Evolutionary conservation across 2,329 filamentous ascomycete species (phyloP), one percentile per base, ranked within the genome.

Genomic region (Phoma sp.): DNA sequence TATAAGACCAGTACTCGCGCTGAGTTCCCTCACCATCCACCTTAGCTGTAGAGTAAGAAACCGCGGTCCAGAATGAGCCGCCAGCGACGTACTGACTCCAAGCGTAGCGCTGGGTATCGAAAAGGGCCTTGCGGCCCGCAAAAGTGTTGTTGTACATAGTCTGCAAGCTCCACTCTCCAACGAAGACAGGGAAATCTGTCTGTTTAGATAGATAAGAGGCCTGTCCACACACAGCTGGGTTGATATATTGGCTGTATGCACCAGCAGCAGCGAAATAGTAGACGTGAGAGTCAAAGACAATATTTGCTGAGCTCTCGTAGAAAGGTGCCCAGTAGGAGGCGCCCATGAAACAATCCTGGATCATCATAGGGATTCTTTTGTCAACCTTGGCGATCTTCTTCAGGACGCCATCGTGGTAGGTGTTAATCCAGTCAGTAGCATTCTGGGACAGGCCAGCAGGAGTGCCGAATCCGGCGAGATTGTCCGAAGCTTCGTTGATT

Each of bases 401-500:
- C 18, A 59, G 18, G 2, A 66, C 62, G n/a, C 38, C 54, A 2
- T 41, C 41, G 38, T 73, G 64, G 63, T 75, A 76, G 5, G 61
- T 69, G 37, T 62, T 57, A 9, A 73, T 59, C 68, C 69, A 75
- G 38, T 62, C 60, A 5, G 67, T 60, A 27, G 65, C 69, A 25
- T 58, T 62, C 13, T 54, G 53, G 3, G 70, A 65, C 2, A 76
- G 62, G 13, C 63, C 68, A 2, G 64, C 65, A 2, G 68, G 55
- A 1, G 66, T 68, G 23, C 62, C 72, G 45, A 75, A 74, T 29
- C 50, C 61, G 9, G 59, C 46, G 23, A 74, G 43, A 29, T 53
- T 73, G 62, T 76, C 74, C 10, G 61, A 63, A 1, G 73, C 60
- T 45, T 77, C 73, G 60, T 77, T 77, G 59, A 77, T 69, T 5